Evolutionary conservation across 148 eudicot genomes (phyloP).

Genomic region (Silene uniflora): DNA sequence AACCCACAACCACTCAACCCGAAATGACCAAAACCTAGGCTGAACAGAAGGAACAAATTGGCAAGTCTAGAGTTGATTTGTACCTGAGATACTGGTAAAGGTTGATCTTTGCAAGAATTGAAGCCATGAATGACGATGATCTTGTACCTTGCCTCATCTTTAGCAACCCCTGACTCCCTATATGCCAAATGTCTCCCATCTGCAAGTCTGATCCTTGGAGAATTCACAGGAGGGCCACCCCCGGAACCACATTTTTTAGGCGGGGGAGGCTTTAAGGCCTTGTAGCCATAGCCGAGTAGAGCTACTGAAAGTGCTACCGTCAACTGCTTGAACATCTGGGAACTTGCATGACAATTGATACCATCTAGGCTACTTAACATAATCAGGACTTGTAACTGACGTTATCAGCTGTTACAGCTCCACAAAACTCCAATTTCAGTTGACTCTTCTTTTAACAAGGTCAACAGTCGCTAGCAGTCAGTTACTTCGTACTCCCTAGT

Average conservation of each 20-base stretch:
- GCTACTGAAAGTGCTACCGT: conserved; percentile 31
- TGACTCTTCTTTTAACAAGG: neutral
- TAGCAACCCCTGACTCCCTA: conserved; percentile 52
- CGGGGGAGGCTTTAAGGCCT: conserved; percentile 43
- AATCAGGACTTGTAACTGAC: conserved; percentile 19
- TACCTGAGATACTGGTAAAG: conserved; percentile 52
- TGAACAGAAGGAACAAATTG: no score
- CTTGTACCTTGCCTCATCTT: conserved; percentile 59
- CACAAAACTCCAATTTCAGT: conserved; percentile 16
- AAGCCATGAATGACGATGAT: conserved; percentile 60
- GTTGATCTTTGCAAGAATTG: conserved; percentile 49
- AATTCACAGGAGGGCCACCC: conserved; percentile 64
- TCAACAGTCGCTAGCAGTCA: neutral
- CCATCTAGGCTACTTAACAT: neutral
- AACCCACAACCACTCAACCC: neutral
- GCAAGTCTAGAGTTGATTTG: conserved; percentile 4
- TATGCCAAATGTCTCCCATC: conserved; percentile 80
- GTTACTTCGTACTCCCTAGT: neutral
- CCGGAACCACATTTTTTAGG: conserved; percentile 54
- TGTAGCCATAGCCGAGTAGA: conserved; percentile 37
- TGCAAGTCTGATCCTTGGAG: conserved; percentile 52
- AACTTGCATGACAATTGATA: neutral
- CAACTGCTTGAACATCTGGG: conserved; percentile 42
- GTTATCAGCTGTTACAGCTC: conserved; percentile 19
- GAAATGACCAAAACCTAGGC: neutral